phyloP scores from a whole-genome alignment of 768 basidiomycete genomes.

The Lanmaoa rubissima region DNA sequence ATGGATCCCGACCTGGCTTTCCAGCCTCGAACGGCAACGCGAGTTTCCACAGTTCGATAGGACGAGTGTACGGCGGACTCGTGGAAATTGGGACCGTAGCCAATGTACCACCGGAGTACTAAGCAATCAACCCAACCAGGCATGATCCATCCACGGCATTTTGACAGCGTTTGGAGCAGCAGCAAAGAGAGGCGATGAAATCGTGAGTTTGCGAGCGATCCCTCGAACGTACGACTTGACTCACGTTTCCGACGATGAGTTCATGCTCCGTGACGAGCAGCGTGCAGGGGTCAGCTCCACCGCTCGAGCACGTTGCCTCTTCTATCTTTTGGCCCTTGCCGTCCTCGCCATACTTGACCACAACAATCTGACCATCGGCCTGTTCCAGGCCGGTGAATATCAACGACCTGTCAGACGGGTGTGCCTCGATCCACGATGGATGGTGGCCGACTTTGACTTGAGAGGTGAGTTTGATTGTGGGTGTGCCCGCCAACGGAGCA shows the following conservation, averaged over 20 bases:
- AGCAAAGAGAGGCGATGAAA: too few relatives aligned
- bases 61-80: conserved; percentile 44
- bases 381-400: conserved; percentile 69
- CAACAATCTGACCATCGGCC: conserved; percentile 60
- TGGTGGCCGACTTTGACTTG: conserved; percentile 52
- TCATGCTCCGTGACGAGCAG: conserved; percentile 55
- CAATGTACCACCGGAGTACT: conserved; percentile 73
- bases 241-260: conserved; percentile 69
- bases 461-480: conserved; percentile 47
- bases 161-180: background rate
- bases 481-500: conserved; percentile 44
- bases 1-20: conserved; percentile 60
- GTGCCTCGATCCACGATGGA: conserved; percentile 75
- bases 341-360: conserved; percentile 53
- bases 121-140: too few relatives aligned
- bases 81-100: conserved; percentile 54
- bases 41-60: conserved; percentile 34
- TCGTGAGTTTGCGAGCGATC: background rate
- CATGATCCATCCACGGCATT: background rate
- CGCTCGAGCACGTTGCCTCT: conserved; percentile 43
- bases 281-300: conserved; percentile 64
- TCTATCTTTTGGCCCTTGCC: conserved; percentile 46
- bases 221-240: conserved; percentile 27
- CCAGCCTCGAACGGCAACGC: conserved; percentile 37
- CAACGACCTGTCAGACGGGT: conserved; percentile 54